phyloP scores from a whole-genome alignment of 179 eudicot genomes.

The Corrigiola litoralis region DNA sequence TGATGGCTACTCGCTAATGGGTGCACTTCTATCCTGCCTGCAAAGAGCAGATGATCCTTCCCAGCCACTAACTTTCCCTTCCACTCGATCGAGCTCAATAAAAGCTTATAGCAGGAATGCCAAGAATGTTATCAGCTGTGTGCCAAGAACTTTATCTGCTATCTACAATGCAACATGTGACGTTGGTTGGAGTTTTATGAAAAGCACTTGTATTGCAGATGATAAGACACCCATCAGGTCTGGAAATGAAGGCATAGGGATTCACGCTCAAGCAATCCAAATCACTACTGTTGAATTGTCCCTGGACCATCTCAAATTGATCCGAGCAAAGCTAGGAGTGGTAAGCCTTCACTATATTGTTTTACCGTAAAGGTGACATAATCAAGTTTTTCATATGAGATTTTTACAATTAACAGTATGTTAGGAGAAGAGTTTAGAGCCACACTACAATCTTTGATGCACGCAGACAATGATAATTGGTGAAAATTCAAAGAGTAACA shows the following conservation, averaged over 20 bases:
- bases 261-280: constrained; percentile 31
- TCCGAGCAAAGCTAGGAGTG: constrained; percentile 51
- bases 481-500: too few species aligned
- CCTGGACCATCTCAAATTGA: constrained; percentile 48
- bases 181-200: constrained; percentile 60
- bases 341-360: constrained; percentile 30
- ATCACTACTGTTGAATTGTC: constrained; percentile 46
- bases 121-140: neutral
- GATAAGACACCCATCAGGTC: constrained; percentile 54
- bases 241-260: constrained; percentile 40
- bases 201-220: constrained; percentile 46
- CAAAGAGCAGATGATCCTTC: constrained; percentile 57
- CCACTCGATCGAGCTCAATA: constrained; percentile 6
- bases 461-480: too few species aligned
- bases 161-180: constrained; percentile 36
- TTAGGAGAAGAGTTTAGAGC: too few species aligned
- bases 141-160: constrained; percentile 21
- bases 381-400: neutral
- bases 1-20: constrained; percentile 73
- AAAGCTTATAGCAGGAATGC: neutral
- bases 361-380: neutral
- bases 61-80: constrained; percentile 58
- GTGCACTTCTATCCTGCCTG: constrained; percentile 68
- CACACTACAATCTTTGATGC: too few species aligned
- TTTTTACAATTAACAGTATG: neutral